phyloP scores from a whole-genome alignment of 139 green algal genomes.

The Trebouxia sp. region DNA sequence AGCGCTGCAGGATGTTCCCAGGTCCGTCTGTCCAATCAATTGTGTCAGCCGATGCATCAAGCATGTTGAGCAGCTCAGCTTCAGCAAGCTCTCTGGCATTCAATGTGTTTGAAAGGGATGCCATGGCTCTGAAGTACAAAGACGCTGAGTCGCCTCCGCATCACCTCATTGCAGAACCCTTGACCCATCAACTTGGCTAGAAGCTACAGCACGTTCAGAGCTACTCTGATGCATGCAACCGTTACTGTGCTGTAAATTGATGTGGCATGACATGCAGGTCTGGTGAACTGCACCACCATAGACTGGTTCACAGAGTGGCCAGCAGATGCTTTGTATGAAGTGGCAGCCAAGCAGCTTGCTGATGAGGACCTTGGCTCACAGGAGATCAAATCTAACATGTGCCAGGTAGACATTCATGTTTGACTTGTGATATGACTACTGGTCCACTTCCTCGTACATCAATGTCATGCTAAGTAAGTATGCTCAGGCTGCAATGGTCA shows the following conservation, averaged over 20 bases:
- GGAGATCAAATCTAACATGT: constrained; percentile 25
- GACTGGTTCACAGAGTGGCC: constrained; percentile 88
- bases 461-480: neutral
- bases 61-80: constrained; percentile 44
- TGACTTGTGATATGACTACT: neutral
- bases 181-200: too few relatives aligned
- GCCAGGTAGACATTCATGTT: constrained; percentile 11
- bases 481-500: neutral
- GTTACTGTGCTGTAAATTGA: too few relatives aligned
- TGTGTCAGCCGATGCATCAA: neutral
- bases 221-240: too few relatives aligned
- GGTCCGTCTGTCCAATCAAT: neutral
- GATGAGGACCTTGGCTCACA: constrained; percentile 29
- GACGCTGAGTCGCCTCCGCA: too few relatives aligned
- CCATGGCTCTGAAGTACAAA: too few relatives aligned
- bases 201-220: too few relatives aligned
- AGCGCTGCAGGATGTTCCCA: constrained; percentile 50
- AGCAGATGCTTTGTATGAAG: constrained; percentile 46
- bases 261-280: too few relatives aligned
- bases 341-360: constrained; percentile 40
- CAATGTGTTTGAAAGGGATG: too few relatives aligned
- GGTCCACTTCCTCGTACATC: neutral
- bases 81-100: too few relatives aligned
- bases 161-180: too few relatives aligned
- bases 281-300: constrained; percentile 88